Conservation (phyloP, 306 rosid species). For the Vachellia pachyceras region DNA sequence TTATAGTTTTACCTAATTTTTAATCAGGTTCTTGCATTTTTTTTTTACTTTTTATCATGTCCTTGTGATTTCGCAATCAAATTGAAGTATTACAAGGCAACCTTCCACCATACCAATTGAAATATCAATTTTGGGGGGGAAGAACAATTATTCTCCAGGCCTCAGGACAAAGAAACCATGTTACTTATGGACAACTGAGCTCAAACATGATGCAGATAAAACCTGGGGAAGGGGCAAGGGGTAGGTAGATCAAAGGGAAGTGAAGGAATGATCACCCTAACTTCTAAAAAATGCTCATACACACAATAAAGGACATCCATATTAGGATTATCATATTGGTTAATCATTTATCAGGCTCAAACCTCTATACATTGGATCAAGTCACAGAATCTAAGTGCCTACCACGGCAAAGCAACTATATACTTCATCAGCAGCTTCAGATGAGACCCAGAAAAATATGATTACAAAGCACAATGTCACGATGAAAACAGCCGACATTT, state of each 20-base stretch:
- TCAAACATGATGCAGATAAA: conserved; percentile 31
- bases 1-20: no score
- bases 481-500: conserved; percentile 35
- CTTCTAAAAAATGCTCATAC: conserved; percentile 1
- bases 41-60: no score
- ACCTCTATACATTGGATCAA: conserved; percentile 47
- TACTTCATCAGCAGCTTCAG: conserved; percentile 37
- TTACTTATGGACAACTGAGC: no score
- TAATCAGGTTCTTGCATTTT: no score
- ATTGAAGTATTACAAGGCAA: not conserved
- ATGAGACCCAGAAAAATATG: conserved; percentile 33
- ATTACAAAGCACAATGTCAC: conserved; percentile 36
- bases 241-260: conserved; percentile 33
- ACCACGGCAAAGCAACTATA: conserved; percentile 21
- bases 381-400: conserved; percentile 37
- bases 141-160: not conserved
- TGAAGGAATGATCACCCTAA: conserved; percentile 33
- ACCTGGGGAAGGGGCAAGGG: not conserved
- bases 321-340: conserved; percentile 26
- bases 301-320: conserved; percentile 4
- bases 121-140: not conserved
- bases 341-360: conserved; percentile 43
- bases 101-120: not conserved
- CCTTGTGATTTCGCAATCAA: no score
- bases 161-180: not conserved